phyloP scores from a whole-genome alignment of 495 filamentous ascomycete species.

The Tuber brumale region DNA sequence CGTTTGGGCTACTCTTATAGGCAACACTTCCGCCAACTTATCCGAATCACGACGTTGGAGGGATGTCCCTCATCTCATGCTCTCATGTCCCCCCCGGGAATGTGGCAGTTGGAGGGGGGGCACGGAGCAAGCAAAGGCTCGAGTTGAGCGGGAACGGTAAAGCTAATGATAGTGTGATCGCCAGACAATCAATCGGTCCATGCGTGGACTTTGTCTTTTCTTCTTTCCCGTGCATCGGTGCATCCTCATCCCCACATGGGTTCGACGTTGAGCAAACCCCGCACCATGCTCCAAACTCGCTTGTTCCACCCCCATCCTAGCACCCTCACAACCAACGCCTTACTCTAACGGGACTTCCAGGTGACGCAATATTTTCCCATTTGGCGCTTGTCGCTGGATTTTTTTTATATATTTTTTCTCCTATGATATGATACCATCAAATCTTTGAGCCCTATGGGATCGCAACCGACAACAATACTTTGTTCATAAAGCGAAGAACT shows the following conservation, averaged over 20 bases:
- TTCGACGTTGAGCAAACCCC: neutral
- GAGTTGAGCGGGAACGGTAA: neutral
- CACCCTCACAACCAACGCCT: neutral
- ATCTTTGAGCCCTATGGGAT: neutral
- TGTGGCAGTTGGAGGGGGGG: neutral
- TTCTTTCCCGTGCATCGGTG: too few species aligned
- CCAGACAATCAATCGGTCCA: neutral
- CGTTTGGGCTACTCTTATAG: neutral
- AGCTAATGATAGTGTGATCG: neutral
- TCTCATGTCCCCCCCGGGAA: neutral
- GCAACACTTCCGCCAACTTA: neutral
- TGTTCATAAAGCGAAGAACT: neutral
- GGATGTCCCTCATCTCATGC: too few species aligned
- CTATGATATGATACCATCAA: neutral
- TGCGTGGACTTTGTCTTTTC: neutral
- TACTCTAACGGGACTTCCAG: neutral
- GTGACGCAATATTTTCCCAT: slow-evolving; percentile 1
- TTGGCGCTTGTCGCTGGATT: neutral
- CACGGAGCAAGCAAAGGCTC: neutral
- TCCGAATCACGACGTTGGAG: neutral
- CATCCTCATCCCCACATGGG: neutral
- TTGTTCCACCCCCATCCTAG: neutral
- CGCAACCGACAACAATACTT: neutral
- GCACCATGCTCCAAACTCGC: neutral
- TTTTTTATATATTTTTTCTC: neutral